Evolutionary conservation across 129 eudicot genomes (phyloP).

Genomic region (Flaveria sonorensis): DNA sequence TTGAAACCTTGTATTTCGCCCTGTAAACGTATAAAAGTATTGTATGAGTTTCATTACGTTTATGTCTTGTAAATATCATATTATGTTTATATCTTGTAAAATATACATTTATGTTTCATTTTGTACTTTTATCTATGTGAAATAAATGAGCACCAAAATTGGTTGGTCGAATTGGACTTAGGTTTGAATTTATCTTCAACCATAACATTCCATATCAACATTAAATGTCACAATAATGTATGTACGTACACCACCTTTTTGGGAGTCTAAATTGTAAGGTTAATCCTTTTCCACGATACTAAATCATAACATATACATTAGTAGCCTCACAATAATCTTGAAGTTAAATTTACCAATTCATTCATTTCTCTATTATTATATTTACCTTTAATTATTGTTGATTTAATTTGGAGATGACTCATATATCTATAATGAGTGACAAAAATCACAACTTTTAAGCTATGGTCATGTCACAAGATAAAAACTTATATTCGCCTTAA

Average conservation of each 20-base stretch:
- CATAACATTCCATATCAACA: slow-evolving; percentile 33
- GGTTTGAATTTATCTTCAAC: slow-evolving; percentile 35
- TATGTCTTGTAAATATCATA: neutral
- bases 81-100: neutral
- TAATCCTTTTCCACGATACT: slow-evolving; percentile 29
- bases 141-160: slow-evolving; percentile 32
- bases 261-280: slow-evolving; percentile 43
- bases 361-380: no score
- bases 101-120: neutral
- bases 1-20: slow-evolving; percentile 44
- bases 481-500: no score
- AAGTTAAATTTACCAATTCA: neutral
- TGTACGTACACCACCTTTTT: slow-evolving; percentile 30
- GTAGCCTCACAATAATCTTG: neutral
- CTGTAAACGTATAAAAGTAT: slow-evolving; percentile 29
- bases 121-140: neutral
- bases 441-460: no score
- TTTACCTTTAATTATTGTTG: no score
- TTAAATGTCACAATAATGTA: slow-evolving; percentile 26
- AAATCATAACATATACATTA: neutral
- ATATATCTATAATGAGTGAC: no score
- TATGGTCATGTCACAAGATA: no score
- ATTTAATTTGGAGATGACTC: no score
- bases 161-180: slow-evolving; percentile 15
- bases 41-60: neutral